A percentile compares a stretch with the other conserved stretches of the same genome.
These are phyloP conservation scores for Amphichorda felina DNA, from an alignment of 2,329 filamentous ascomycete genomes.

Conservation along the genomic window DNA sequence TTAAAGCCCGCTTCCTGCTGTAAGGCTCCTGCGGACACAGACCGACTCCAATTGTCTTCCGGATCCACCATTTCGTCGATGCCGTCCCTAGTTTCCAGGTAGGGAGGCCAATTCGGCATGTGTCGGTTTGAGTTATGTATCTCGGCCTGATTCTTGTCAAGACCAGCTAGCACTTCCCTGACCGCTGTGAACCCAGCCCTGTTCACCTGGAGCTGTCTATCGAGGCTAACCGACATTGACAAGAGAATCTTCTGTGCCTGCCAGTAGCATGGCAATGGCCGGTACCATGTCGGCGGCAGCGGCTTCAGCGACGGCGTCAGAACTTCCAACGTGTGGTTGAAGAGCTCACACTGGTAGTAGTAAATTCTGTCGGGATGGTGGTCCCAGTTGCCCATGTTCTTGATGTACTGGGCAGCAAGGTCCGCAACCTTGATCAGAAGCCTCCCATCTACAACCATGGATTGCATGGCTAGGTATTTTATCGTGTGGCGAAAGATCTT, in stretches of 20 bases:
- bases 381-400: slow-evolving; percentile 1
- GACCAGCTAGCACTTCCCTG: slow-evolving; percentile 37
- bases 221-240: slow-evolving; percentile 33
- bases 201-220: slow-evolving; percentile 37
- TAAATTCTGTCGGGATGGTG: slow-evolving; percentile 1
- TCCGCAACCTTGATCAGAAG: slow-evolving; percentile 2
- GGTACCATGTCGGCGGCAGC: slow-evolving; percentile 1
- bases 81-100: slow-evolving; percentile 43
- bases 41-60: slow-evolving; percentile 41
- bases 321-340: slow-evolving; percentile 2
- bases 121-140: slow-evolving; percentile 33
- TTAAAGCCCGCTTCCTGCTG: slow-evolving; percentile 46
- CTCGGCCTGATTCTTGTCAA: slow-evolving; percentile 40
- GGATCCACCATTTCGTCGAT: slow-evolving; percentile 41
- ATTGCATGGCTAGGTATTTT: background rate
- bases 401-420: slow-evolving; percentile 2
- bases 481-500: background rate
- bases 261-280: slow-evolving; percentile 5
- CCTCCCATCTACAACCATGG: slow-evolving; percentile 1
- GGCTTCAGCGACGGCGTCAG: background rate
- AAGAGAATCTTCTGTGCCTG: slow-evolving; percentile 29
- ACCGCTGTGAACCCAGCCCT: slow-evolving; percentile 41
- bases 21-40: slow-evolving; percentile 37
- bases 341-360: slow-evolving; percentile 2
- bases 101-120: slow-evolving; percentile 47